These are phyloP conservation scores for Pythium dissimile DNA, from an alignment of 352 stramenopile genomes.

Conservation along the genomic window DNA sequence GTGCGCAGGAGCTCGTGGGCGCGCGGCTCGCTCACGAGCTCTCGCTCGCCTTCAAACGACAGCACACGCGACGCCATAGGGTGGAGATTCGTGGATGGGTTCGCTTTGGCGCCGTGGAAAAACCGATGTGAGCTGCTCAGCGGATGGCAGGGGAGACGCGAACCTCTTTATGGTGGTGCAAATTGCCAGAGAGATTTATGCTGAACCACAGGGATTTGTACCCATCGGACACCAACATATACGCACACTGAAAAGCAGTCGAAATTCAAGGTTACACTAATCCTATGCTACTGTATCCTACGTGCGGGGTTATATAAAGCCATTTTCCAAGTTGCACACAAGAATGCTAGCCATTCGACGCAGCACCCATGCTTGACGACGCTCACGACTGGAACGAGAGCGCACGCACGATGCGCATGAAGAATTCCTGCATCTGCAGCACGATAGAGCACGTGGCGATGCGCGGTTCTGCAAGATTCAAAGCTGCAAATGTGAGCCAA, in stretches of 20 bases:
- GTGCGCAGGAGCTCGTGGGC: slow-evolving; percentile 62
- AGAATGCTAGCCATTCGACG: no score
- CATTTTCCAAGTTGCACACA: no score
- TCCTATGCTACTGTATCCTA: slow-evolving; percentile 22
- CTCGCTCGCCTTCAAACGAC: slow-evolving; percentile 71
- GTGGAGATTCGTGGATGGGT: slow-evolving; percentile 5
- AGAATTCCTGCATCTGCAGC: slow-evolving; percentile 9
- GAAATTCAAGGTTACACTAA: slow-evolving; percentile 23
- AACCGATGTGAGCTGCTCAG: not conserved
- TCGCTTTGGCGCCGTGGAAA: not conserved
- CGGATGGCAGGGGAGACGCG: not conserved
- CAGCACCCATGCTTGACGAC: not conserved
- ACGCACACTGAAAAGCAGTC: slow-evolving; percentile 5
- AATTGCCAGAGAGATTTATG: slow-evolving; percentile 12
- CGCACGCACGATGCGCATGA: not conserved
- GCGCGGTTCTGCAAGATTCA: slow-evolving; percentile 8
- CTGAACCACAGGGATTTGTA: not conserved
- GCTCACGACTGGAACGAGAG: slow-evolving; percentile 5
- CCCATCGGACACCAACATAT: not conserved
- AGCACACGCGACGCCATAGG: slow-evolving; percentile 25
- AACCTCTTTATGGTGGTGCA: slow-evolving; percentile 8
- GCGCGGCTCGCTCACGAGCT: slow-evolving; percentile 71
- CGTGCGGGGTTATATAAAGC: slow-evolving; percentile 15
- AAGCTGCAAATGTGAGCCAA: no score
- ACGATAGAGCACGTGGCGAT: slow-evolving; percentile 12